Evolutionary conservation across 2,329 filamentous ascomycete species (phyloP), one percentile per base, ranked within the genome.

Genomic region (Sporothrix curviconia): DNA sequence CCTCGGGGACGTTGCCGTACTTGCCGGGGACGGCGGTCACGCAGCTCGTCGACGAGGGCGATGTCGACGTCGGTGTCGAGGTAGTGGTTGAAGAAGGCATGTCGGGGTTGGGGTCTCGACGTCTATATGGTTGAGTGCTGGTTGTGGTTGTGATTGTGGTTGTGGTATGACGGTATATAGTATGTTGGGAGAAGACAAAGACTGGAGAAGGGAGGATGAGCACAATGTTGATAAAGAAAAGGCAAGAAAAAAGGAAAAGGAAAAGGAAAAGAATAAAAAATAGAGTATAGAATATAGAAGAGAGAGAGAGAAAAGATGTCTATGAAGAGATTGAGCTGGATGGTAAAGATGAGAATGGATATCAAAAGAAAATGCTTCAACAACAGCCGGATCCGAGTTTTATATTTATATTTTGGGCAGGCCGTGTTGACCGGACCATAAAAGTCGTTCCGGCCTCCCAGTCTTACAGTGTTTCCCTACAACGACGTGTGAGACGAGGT

Each of bases 1-100:
- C 55, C 9, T 55, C 3, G 7, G 65, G 65, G 3, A 69, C 66
- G 55, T 66, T 44, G 36, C 66, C 63, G 39, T 67, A 63, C 24
- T 61, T 60, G 24, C 63, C 62, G 4, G 64, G 62, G 5, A 57
- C 46, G 28, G 57, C 50, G 14, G 57, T 56, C 4, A 43, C 37
- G 28, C 59, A 60, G 3, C 40, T 39, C 19, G 57, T 34, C 4
- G 55, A 32, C 19, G 56, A 39, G 32, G 42, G 34, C 7, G 55
- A 24, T 11, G 47, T 15, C 19, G 58, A 36, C 7, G 50, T 34
- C 7, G 40, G 4, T 17, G 58, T 46, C 9, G 37, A 37, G 4
- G 47, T 22, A 9, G 24, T 25, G 22, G 30, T 19, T 1, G 47
- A 32, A 11, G 50, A 32, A 28, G 49, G 22, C 55, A 57, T 57